phyloP scores from a whole-genome alignment of 192 early-diverging fungal genomes.

The Gryganskiella cystojenkinii region DNA sequence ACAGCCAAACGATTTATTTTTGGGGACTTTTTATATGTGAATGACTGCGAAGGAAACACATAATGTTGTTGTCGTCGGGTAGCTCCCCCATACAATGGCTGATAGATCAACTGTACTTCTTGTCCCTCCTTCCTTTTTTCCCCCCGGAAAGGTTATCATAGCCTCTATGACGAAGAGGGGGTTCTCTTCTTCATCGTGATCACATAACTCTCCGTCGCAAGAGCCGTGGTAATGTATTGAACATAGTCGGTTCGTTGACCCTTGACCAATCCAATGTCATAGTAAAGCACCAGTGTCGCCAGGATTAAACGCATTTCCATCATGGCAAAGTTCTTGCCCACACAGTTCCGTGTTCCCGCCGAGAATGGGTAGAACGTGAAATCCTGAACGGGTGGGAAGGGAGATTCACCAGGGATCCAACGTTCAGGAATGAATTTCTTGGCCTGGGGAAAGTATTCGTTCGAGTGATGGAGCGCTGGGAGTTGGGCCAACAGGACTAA shows the following conservation, averaged over 20 bases:
- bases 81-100: too few species aligned
- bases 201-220: conserved; percentile 26
- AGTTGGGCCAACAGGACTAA: conserved; percentile 23
- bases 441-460: conserved; percentile 55
- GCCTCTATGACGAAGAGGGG: too few species aligned
- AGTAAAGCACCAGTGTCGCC: conserved; percentile 44
- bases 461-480: conserved; percentile 25
- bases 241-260: conserved; percentile 32
- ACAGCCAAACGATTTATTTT: too few species aligned
- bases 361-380: conserved; percentile 58
- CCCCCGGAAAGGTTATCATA: not conserved
- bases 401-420: conserved; percentile 45
- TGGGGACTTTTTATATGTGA: too few species aligned
- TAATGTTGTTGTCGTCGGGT: too few species aligned
- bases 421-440: conserved; percentile 65
- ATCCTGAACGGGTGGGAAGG: conserved; percentile 25
- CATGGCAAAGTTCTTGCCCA: conserved; percentile 62
- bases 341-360: conserved; percentile 58
- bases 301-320: conserved; percentile 59
- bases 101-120: too few species aligned
- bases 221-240: conserved; percentile 44
- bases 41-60: too few species aligned
- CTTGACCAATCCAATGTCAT: conserved; percentile 27
- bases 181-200: conserved; percentile 20
- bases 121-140: not conserved